Conservation (phyloP, 176 grass and related monocot species). For the Ensete glaucum region DNA sequence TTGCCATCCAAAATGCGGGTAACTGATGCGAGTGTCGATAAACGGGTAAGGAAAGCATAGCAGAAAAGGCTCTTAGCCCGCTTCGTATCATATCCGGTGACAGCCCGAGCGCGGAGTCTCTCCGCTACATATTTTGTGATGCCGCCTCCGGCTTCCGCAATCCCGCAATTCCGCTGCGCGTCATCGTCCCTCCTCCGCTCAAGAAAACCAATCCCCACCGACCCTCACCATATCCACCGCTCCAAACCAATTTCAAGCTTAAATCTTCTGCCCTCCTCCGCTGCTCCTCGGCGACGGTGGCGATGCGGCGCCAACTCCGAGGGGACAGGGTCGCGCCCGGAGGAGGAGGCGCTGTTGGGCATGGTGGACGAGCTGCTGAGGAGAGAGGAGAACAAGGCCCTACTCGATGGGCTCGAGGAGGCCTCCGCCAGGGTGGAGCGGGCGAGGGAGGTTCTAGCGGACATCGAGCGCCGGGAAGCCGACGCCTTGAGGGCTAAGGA, state of each 20-base stretch:
- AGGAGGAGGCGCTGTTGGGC: background rate
- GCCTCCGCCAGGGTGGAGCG: slow-evolving; percentile 68
- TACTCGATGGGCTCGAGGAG: slow-evolving; percentile 58
- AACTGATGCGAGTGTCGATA: no score
- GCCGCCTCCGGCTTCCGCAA: background rate
- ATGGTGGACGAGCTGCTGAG: slow-evolving; percentile 65
- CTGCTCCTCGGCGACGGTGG: background rate
- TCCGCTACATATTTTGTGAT: background rate
- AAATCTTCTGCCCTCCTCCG: background rate
- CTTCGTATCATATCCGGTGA: no score
- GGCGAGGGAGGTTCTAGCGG: slow-evolving; percentile 59
- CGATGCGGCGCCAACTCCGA: background rate
- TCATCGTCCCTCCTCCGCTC: background rate
- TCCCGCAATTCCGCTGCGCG: background rate
- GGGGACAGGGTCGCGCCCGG: background rate
- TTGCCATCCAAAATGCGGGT: no score
- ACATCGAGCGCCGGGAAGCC: slow-evolving; percentile 54
- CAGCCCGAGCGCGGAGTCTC: background rate
- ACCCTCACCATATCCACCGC: background rate
- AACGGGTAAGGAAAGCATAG: no score
- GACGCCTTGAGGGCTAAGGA: slow-evolving; percentile 37
- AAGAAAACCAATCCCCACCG: background rate
- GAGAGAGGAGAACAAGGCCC: slow-evolving; percentile 58
- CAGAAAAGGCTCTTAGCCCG: no score
- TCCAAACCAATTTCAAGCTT: background rate